Evolutionary conservation across 2,329 filamentous ascomycete genomes (phyloP).

Genomic region (Fusarium sp.): DNA sequence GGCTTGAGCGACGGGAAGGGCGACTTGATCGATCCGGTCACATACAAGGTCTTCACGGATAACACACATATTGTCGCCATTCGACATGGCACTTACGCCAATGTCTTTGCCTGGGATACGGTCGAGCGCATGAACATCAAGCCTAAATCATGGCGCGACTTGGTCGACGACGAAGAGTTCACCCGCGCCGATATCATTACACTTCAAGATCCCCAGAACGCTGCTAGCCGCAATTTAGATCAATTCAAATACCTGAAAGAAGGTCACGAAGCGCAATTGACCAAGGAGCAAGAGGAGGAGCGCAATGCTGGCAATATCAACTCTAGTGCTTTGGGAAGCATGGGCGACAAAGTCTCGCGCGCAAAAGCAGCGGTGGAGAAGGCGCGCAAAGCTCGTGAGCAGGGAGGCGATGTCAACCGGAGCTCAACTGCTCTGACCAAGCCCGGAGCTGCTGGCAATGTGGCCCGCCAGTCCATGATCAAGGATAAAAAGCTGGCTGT

Average conservation of each 20-base stretch:
- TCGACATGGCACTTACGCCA: slow-evolving; percentile 82
- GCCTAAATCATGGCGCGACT: slow-evolving; percentile 92
- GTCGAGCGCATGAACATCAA: slow-evolving; percentile 96
- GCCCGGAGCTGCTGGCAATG: slow-evolving; percentile 43
- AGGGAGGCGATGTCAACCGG: slow-evolving; percentile 69
- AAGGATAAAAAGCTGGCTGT: slow-evolving; percentile 74
- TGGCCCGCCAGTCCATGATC: slow-evolving; percentile 55
- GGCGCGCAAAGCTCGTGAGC: slow-evolving; percentile 79
- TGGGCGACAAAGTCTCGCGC: slow-evolving; percentile 84
- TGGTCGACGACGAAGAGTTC: slow-evolving; percentile 90
- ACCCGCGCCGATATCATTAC: slow-evolving; percentile 93
- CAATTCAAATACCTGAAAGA: slow-evolving; percentile 92
- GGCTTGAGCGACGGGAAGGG: slow-evolving; percentile 68
- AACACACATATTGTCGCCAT: slow-evolving; percentile 97
- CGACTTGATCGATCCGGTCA: slow-evolving; percentile 95
- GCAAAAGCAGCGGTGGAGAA: slow-evolving; percentile 95
- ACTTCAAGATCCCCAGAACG: slow-evolving; percentile 93
- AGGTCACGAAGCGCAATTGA: slow-evolving; percentile 76
- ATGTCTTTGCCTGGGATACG: slow-evolving; percentile 97
- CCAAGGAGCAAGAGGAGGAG: slow-evolving; percentile 77
- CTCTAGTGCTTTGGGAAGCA: slow-evolving; percentile 80
- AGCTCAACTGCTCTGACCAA: slow-evolving; percentile 60
- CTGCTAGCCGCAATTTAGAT: slow-evolving; percentile 83
- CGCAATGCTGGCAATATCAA: slow-evolving; percentile 79
- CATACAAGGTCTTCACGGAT: slow-evolving; percentile 97